Base-by-base conservation (phyloP, 768 basidiomycete species). In the Psilocybe cyanescens region DNA sequence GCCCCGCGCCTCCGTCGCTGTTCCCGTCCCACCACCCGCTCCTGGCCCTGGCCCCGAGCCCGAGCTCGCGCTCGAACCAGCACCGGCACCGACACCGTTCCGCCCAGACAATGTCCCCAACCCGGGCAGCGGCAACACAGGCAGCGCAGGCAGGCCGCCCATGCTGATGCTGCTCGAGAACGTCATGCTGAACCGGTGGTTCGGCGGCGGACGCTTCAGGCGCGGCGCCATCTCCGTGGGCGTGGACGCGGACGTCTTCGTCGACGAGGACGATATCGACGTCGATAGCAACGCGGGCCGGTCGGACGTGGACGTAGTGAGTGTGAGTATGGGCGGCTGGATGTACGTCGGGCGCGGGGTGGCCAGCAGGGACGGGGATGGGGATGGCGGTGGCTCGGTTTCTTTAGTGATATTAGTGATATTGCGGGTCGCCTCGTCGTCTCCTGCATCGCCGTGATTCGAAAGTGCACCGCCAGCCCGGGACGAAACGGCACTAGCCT, bases 141-240 rank as follows among this genome's bases (percentile, higher is more conserved):
- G 31, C 33, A 53, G 7, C 5, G n/a, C 31, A 35, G 16, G 31
- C 31, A 28, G 51, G 50, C 53, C 6, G 75, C 68, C 6, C 73
- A 67, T 6, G 24, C 57, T 37, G 14, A 67, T 6, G 24, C 57
- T 37, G 14, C 52, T 58, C 19, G 46, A 31, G 16, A 68, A 59
- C 4, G 69, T 70, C 11, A 72, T 33, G 57, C 71, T 74, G 55
- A 75, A 69, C 3, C 73, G 66, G 28, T 70, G 67, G 33, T 66
- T 67, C 12, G 67, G 61, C 6, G 70, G 60, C 49, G 71, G 62
- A 7, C 51, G 47, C 24, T 63, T 60, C 35, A 53, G 39, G 24
- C 24, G 24, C 0, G 24, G 24, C 24, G 24, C 24, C 24, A 24
- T 24, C 4, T 51, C 53, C 41, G 41, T 35, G 29, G 31, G 48